Evolutionary conservation across 345 rosid genomes (phyloP), one percentile per base, ranked within the genome.

Genomic region (Toxicodendron radicans): DNA sequence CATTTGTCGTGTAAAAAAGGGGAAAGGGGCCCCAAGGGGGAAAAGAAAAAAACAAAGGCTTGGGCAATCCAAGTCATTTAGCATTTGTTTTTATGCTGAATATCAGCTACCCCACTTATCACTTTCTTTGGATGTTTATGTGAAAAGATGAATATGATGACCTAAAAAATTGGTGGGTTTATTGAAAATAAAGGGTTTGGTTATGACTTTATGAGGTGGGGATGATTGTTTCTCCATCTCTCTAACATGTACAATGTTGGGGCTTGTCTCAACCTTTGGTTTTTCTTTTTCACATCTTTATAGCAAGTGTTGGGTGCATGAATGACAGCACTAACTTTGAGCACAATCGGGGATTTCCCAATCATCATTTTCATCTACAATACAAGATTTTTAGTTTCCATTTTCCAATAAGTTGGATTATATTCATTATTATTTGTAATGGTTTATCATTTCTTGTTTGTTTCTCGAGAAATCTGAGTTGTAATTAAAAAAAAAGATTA

Each of bases 21-120:
- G 14, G 45, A 45, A 18, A 33, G 30, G 59, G 49, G n/a, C 7
- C 2, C 30, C 65, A 46, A 71, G 13, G 49, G 12, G 41, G 35
- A 32, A 21, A 49, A 64, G n/a, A n/a, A n/a, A n/a, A n/a, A n/a
- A n/a, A n/a, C 30, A 27, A 69, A 66, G 17, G 1, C 43, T 27
- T 32, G 62, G 72, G 57, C 13, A n/a, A 32, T 66, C 66, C 43
- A 20, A 35, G 74, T 69, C 20, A 58, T 57, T 35, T 59, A n/a
- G 69, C 48, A 70, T 45, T 51, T 43, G 30, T 43, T 56, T 51
- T 24, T 14, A 41, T 27, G 46, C 38, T 63, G 20, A 45, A n/a
- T 3, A 14, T 16, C 59, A 52, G 71, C 74, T n/a, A 10, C 62
- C 68, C 58, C 81, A 74, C 67, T 61, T 75, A 67, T 72, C 71